phyloP scores from a whole-genome alignment of 192 early-diverging fungal species.

The Haplosporangium gracile region DNA sequence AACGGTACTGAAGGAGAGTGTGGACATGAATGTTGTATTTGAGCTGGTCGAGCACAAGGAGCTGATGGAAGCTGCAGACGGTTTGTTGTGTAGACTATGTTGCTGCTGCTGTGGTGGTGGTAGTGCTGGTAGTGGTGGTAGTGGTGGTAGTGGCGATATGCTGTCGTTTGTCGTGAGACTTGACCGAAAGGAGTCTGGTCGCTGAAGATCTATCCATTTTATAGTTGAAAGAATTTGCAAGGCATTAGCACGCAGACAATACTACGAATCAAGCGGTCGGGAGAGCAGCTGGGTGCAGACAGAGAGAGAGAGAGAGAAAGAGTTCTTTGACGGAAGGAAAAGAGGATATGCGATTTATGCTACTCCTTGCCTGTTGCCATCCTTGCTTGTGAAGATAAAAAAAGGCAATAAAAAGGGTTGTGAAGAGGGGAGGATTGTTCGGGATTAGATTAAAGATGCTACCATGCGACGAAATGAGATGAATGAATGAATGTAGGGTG shows the following conservation, averaged over 20 bases:
- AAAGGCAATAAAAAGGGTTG: too few relatives aligned
- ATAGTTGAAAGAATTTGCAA: neutral
- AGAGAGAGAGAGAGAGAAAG: too few relatives aligned
- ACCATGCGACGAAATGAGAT: too few relatives aligned
- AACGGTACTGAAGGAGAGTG: slow-evolving; percentile 31
- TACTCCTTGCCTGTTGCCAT: too few relatives aligned
- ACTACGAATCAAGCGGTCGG: too few relatives aligned
- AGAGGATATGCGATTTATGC: too few relatives aligned
- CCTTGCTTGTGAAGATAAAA: too few relatives aligned
- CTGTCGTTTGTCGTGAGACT: neutral
- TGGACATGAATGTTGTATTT: slow-evolving; percentile 42
- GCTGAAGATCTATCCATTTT: neutral
- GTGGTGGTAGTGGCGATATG: neutral
- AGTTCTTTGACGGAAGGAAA: too few relatives aligned
- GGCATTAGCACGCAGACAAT: neutral
- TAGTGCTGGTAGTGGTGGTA: neutral
- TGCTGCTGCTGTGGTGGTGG: neutral
- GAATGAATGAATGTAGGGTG: too few relatives aligned
- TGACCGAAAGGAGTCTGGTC: neutral
- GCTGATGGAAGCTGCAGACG: slow-evolving; percentile 28
- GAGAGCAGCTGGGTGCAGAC: too few relatives aligned
- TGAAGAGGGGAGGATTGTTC: too few relatives aligned
- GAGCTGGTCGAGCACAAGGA: slow-evolving; percentile 27
- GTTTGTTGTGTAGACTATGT: slow-evolving; percentile 1
- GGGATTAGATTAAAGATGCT: too few relatives aligned